phyloP scores from a whole-genome alignment of 1,284 basidiomycete species.

The Irpex sp. region DNA sequence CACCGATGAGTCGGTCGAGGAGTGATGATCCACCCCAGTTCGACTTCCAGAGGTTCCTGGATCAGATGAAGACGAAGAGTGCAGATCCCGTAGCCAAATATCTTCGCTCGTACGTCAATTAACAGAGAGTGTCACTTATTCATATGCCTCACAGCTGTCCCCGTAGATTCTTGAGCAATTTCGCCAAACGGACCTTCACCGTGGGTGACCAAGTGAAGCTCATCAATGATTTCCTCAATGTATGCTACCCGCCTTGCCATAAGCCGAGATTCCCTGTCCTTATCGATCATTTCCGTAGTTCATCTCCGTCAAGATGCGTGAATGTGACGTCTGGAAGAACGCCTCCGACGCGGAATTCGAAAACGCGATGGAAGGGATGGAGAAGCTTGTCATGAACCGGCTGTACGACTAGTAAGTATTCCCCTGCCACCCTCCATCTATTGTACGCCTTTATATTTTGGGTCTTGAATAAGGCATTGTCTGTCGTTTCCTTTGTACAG shows the following conservation, averaged over 20 bases:
- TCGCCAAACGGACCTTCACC: slow-evolving; percentile 84
- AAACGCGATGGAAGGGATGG: slow-evolving; percentile 97
- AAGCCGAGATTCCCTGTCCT: not conserved
- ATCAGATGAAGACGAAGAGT: slow-evolving; percentile 82
- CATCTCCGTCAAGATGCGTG: slow-evolving; percentile 84
- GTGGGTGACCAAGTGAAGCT: slow-evolving; percentile 91
- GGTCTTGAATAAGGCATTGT: not conserved
- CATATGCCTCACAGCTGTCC: not conserved
- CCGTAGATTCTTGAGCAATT: slow-evolving; percentile 83
- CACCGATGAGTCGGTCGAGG: slow-evolving; percentile 14
- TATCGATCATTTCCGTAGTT: slow-evolving; percentile 50
- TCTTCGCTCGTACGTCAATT: slow-evolving; percentile 73
- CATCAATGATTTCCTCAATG: slow-evolving; percentile 87
- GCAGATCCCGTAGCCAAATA: slow-evolving; percentile 91
- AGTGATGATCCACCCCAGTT: slow-evolving; percentile 45
- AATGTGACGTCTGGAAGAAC: slow-evolving; percentile 79
- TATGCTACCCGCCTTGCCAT: slow-evolving; percentile 36
- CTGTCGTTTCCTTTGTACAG: slow-evolving; percentile 36
- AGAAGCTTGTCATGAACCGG: slow-evolving; percentile 99
- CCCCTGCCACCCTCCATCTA: not conserved
- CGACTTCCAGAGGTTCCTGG: slow-evolving; percentile 86
- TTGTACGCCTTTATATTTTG: not conserved
- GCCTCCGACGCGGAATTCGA: slow-evolving; percentile 85
- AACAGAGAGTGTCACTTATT: not conserved
- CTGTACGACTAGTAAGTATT: slow-evolving; percentile 83